phyloP scores from a whole-genome alignment of 2,329 filamentous ascomycete species.

The Diplodia mutila region DNA sequence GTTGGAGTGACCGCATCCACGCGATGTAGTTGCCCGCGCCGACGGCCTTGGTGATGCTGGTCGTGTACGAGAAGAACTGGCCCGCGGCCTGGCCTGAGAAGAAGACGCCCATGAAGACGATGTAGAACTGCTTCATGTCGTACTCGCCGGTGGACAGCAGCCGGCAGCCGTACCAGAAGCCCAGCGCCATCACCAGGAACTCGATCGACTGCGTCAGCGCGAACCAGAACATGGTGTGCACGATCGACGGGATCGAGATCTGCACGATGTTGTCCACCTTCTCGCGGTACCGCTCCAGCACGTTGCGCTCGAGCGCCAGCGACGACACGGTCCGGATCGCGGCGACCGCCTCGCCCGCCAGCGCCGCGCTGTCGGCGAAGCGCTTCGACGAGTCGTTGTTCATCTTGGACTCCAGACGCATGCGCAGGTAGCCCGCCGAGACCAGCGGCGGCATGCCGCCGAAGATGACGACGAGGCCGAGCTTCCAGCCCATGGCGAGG shows the following conservation, averaged over 20 bases:
- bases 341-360: conserved; percentile 85
- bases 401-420: conserved; percentile 79
- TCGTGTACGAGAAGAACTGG: conserved; percentile 85
- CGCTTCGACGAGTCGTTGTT: conserved; percentile 62
- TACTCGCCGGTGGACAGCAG: conserved; percentile 74
- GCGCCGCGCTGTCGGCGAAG: conserved; percentile 79
- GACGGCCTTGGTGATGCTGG: conserved; percentile 93
- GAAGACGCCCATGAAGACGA: conserved; percentile 80
- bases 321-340: conserved; percentile 89
- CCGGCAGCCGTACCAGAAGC: conserved; percentile 89
- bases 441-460: conserved; percentile 54
- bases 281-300: conserved; percentile 71
- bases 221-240: conserved; percentile 76
- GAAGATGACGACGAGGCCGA: conserved; percentile 60
- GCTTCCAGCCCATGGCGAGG: conserved; percentile 77
- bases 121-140: conserved; percentile 80
- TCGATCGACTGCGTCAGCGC: conserved; percentile 79
- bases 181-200: conserved; percentile 76
- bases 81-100: conserved; percentile 89
- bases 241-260: conserved; percentile 43
- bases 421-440: conserved; percentile 77
- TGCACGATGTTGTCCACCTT: conserved; percentile 53
- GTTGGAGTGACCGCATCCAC: conserved; percentile 45
- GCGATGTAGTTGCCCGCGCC: conserved; percentile 65
- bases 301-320: conserved; percentile 79